A percentile compares a stretch with the other conserved stretches of the same genome.
These are phyloP conservation scores for Hygrophila difformis DNA, from an alignment of 257 asterid species.

Conservation along the genomic window DNA sequence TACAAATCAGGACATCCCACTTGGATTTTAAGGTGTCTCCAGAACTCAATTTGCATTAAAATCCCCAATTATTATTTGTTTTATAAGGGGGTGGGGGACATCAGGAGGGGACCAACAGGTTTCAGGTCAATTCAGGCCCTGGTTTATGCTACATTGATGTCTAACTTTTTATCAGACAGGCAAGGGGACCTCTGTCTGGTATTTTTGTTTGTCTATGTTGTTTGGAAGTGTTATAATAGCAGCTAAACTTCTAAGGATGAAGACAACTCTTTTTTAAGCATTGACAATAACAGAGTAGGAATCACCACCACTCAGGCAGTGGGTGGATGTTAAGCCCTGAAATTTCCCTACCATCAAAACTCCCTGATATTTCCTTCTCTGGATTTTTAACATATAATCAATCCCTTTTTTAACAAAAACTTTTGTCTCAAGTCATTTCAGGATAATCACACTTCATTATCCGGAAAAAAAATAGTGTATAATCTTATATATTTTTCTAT, in stretches of 20 bases:
- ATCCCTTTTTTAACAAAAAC: too few species aligned
- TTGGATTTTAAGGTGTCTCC: not conserved
- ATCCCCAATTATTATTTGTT: constrained; percentile 8
- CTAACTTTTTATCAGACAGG: constrained; percentile 40
- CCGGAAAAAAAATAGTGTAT: too few species aligned
- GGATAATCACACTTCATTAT: too few species aligned
- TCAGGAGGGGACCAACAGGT: constrained; percentile 42
- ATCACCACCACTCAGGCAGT: constrained; percentile 32
- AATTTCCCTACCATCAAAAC: constrained; percentile 31
- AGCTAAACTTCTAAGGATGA: constrained; percentile 27
- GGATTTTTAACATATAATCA: too few species aligned
- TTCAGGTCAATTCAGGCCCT: constrained; percentile 38
- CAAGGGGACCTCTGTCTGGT: constrained; percentile 77
- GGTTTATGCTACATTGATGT: constrained; percentile 33
- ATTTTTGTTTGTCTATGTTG: constrained; percentile 45
- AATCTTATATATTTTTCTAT: too few species aligned
- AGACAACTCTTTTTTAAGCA: constrained; percentile 23
- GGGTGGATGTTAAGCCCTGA: constrained; percentile 37
- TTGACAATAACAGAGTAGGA: constrained; percentile 13
- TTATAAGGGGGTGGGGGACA: constrained; percentile 34
- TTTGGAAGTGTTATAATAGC: constrained; percentile 26
- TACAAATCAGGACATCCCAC: constrained; percentile 1
- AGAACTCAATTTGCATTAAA: not conserved
- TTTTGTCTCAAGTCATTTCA: too few species aligned
- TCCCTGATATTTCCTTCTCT: constrained; percentile 17